Evolutionary conservation across 805 yeast species (phyloP), one percentile per base, ranked within the genome.

Genomic region (Debaryomyces castellii): DNA sequence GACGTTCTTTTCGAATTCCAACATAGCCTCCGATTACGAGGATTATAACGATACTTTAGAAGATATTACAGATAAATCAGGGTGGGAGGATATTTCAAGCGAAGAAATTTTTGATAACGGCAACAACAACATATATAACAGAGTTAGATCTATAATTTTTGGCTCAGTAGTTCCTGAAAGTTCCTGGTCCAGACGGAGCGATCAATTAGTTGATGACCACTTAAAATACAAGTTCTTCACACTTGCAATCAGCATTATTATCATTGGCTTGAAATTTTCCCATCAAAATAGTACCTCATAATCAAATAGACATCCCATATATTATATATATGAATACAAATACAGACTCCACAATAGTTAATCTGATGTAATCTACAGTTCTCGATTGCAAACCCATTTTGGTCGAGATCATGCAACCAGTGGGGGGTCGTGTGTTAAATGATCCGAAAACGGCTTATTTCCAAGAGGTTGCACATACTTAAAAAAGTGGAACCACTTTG

Each of bases 191-290:
- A 43, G 40, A 40, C 58, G 53, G 39, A 52, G 58, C 34, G 64
- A 59, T 27, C 47, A 51, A 14, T 51, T 64, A 28, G 71, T 66
- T 25, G 77, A 73, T 41, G 77, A 73, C 50, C 56, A 60, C 30
- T 57, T 73, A 47, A 69, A 67, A 55, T 69, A 68, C 50, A 73
- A 70, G 53, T 73, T 73, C 44, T 58, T 73, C 36, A 66, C 73
- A 38, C 63, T 73, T 28, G 71, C 74, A 8, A 54, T 73, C 33
- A 77, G 76, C 16, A 72, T 73, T 4, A 58, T 68, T 47, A 64
- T 73, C 33, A 55, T 73, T 34, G 76, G 74, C 0, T 53, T 71
- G 33, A 62, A 64, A 45, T 66, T 71, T 46, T 66, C 74, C 10
- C 59, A 59, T 41, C 47, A 50, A 34, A 44, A 50, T 36, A 27